A percentile compares a stretch with the other conserved stretches of the same genome.
Evolutionary conservation across 371 early-diverging fungal genomes (phyloP).

Genomic region (Saksenaea vasiformis): DNA sequence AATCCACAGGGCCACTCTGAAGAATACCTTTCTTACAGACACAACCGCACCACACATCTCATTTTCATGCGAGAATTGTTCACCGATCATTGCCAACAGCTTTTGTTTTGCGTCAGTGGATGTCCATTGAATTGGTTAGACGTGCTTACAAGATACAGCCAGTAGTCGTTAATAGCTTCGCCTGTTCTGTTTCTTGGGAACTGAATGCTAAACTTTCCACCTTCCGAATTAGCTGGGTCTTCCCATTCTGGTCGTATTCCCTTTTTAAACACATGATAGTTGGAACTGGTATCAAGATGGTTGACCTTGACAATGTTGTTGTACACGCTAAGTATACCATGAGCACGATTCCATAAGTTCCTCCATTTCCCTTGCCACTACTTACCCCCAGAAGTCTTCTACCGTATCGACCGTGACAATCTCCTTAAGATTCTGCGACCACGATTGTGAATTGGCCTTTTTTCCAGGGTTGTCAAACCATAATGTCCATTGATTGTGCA

Average conservation of each 20-base stretch:
- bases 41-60: slow-evolving; percentile 93
- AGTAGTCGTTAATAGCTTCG: slow-evolving; percentile 77
- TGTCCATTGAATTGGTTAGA: neutral
- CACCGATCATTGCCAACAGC: slow-evolving; percentile 92
- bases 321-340: slow-evolving; percentile 61
- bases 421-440: slow-evolving; percentile 90
- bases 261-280: slow-evolving; percentile 97
- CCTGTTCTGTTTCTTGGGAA: slow-evolving; percentile 75
- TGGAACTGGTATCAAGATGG: slow-evolving; percentile 79
- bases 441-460: slow-evolving; percentile 77
- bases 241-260: slow-evolving; percentile 99
- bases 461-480: slow-evolving; percentile 93
- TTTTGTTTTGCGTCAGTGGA: slow-evolving; percentile 15
- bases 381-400: slow-evolving; percentile 97
- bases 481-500: slow-evolving; percentile 89
- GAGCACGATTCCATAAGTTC: neutral
- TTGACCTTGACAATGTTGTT: slow-evolving; percentile 87
- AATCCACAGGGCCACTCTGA: slow-evolving; percentile 92
- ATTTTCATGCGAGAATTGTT: slow-evolving; percentile 73
- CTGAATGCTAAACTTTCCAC: slow-evolving; percentile 95
- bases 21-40: slow-evolving; percentile 78
- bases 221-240: slow-evolving; percentile 93
- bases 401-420: slow-evolving; percentile 88
- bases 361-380: neutral
- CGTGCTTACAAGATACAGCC: slow-evolving; percentile 79